Conservation (phyloP, 306 rosid species). For the Quercus robur region DNA sequence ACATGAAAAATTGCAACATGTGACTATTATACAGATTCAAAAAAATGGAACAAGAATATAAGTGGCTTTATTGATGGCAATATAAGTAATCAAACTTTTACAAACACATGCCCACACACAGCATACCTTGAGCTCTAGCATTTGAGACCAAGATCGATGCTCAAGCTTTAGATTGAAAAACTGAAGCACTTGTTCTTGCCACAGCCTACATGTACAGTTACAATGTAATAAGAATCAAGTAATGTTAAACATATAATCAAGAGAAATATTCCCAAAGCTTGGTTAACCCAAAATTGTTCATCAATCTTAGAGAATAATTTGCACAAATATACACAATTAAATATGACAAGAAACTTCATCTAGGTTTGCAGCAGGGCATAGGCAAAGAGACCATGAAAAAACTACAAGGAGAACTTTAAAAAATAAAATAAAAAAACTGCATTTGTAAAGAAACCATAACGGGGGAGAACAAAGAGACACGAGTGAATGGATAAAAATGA, state of each 20-base stretch:
- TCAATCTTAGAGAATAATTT: neutral
- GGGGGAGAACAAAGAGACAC: neutral
- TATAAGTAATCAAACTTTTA: constrained; percentile 5
- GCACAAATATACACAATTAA: neutral
- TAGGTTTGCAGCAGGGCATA: neutral
- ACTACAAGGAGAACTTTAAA: neutral
- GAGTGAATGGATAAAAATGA: neutral
- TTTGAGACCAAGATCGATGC: constrained; percentile 61
- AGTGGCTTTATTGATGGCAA: neutral
- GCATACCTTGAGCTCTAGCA: constrained; percentile 68
- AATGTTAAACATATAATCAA: neutral
- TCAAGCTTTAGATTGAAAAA: constrained; percentile 31
- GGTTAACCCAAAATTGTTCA: neutral
- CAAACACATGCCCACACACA: neutral
- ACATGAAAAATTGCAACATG: neutral
- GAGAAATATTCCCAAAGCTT: neutral
- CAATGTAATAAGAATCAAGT: neutral
- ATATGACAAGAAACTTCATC: neutral
- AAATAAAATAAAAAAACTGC: neutral
- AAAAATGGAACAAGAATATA: neutral
- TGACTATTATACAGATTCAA: neutral
- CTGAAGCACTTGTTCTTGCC: constrained; percentile 67
- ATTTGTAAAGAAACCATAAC: neutral
- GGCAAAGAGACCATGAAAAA: neutral
- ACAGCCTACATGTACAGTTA: constrained; percentile 46